Conservation (phyloP, 441 rosid species). For the Aleurites moluccanus region DNA sequence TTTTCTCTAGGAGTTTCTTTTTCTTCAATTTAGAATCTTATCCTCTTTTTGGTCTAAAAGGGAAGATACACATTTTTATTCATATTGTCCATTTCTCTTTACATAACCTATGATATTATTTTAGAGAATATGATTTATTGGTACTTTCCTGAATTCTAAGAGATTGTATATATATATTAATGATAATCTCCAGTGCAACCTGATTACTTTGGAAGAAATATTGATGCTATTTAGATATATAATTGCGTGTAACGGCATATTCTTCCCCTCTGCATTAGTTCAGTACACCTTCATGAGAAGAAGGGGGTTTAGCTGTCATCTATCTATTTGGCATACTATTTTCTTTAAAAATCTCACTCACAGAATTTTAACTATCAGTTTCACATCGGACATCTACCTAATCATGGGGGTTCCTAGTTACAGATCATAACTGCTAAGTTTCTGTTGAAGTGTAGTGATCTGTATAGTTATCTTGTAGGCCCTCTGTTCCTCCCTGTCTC, state of each 20-base stretch:
- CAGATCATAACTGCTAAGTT: neutral
- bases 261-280: neutral
- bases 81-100: neutral
- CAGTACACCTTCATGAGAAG: neutral
- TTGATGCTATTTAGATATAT: neutral
- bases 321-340: neutral
- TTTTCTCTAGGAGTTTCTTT: constrained; percentile 20
- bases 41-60: neutral
- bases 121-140: neutral
- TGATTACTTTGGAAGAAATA: neutral
- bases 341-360: neutral
- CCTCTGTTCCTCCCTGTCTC: neutral
- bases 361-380: neutral
- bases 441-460: neutral
- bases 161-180: neutral
- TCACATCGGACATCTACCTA: neutral
- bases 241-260: neutral
- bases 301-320: neutral
- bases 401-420: neutral
- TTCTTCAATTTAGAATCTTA: neutral
- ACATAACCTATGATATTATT: neutral
- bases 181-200: neutral
- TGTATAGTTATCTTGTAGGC: neutral
- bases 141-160: neutral
- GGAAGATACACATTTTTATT: neutral